phyloP scores from a whole-genome alignment of 768 basidiomycete genomes.

The Pleurotus salmoneostramineus region DNA sequence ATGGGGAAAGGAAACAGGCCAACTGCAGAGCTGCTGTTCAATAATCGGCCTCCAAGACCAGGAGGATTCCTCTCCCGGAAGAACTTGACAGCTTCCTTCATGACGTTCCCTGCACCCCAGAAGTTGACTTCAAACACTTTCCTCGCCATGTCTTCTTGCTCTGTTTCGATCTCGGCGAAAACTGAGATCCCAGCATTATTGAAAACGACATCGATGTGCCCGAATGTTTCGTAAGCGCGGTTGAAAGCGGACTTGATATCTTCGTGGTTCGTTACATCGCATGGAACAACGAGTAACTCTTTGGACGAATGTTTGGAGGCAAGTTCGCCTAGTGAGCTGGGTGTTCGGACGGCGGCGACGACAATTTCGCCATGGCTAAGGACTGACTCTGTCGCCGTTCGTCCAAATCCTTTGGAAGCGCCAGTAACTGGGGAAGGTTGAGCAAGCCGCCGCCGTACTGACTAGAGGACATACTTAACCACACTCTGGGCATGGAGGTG shows the following conservation, averaged over 20 bases:
- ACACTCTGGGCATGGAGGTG: no score
- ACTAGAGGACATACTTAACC: no score
- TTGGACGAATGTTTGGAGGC: conserved; percentile 18
- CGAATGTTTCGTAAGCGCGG: conserved; percentile 6
- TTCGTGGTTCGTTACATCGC: conserved; percentile 29
- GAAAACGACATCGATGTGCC: conserved; percentile 15
- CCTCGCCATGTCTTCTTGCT: conserved; percentile 13
- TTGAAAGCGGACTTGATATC: conserved; percentile 14
- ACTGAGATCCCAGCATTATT: conserved; percentile 14
- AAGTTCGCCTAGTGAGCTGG: not conserved
- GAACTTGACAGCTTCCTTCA: conserved; percentile 23
- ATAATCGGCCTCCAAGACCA: conserved; percentile 28
- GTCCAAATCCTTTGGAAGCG: no score
- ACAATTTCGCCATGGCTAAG: no score
- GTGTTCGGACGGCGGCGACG: no score
- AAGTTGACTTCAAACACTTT: conserved; percentile 23
- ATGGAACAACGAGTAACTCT: conserved; percentile 27
- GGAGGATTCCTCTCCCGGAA: conserved; percentile 33
- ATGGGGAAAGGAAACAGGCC: conserved; percentile 13
- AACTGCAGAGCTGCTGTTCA: conserved; percentile 21
- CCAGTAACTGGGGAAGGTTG: no score
- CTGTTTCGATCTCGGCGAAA: conserved; percentile 19
- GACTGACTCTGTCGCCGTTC: no score
- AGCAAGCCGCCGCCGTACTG: no score
- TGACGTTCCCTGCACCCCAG: conserved; percentile 26